phyloP scores from a whole-genome alignment of 768 basidiomycete species.

The Mycena epipterygia region DNA sequence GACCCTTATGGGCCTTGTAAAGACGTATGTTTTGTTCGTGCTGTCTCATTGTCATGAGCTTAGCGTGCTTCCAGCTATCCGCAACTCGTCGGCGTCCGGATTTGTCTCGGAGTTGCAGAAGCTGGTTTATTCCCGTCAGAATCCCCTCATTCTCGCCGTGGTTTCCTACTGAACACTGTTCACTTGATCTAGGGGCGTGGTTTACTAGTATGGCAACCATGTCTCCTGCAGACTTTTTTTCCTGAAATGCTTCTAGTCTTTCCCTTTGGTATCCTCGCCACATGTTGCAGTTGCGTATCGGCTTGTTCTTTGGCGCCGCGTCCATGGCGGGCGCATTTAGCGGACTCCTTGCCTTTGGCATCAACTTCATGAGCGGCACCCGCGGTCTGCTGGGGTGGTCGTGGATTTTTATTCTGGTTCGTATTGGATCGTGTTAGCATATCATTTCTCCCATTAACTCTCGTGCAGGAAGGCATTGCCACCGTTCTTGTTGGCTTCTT shows the following conservation, averaged over 20 bases:
- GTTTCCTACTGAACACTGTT: neutral
- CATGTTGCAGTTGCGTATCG: conserved; percentile 70
- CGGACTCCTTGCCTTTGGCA: conserved; percentile 68
- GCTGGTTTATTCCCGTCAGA: conserved; percentile 73
- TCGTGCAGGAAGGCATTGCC: conserved; percentile 66
- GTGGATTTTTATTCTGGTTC: conserved; percentile 65
- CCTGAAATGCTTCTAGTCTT: conserved; percentile 52
- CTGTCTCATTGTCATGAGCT: neutral
- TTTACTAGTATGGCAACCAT: conserved; percentile 69
- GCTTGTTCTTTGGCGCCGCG: conserved; percentile 76
- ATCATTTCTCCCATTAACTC: neutral
- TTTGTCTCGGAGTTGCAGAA: conserved; percentile 76
- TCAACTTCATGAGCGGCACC: conserved; percentile 65
- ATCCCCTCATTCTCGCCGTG: no score
- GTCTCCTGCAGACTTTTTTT: neutral
- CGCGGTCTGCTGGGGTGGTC: conserved; percentile 70
- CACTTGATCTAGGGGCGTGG: conserved; percentile 62
- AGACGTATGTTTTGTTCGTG: conserved; percentile 57
- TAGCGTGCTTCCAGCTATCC: conserved; percentile 59
- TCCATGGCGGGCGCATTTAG: conserved; percentile 75
- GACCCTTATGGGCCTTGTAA: conserved; percentile 77
- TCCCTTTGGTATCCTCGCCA: conserved; percentile 81
- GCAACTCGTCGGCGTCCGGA: conserved; percentile 69
- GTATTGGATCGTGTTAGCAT: neutral
- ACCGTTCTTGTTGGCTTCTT: conserved; percentile 72